Conservation (phyloP, 2,329 filamentous ascomycete genomes). For the Thielaviopsis populi region DNA sequence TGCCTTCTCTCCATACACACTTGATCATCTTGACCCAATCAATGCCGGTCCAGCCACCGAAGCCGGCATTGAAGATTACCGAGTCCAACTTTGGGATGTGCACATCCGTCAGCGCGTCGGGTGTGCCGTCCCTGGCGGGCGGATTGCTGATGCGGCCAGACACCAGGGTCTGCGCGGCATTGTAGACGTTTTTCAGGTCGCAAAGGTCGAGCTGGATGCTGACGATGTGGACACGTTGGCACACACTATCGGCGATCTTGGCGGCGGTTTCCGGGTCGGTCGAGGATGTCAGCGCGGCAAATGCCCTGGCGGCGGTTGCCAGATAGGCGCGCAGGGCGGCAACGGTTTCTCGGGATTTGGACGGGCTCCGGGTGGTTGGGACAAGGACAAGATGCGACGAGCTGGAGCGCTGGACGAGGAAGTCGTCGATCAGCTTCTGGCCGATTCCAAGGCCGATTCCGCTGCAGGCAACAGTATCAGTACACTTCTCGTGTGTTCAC, state of each 20-base stretch:
- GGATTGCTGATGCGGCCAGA: constrained; percentile 33
- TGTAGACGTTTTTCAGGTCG: constrained; percentile 37
- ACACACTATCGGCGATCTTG: constrained; percentile 32
- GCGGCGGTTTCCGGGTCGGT: constrained; percentile 41
- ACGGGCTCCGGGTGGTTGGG: constrained; percentile 61
- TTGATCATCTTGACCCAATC: constrained; percentile 27
- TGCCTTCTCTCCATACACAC: constrained; percentile 40
- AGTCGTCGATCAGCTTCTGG: constrained; percentile 78
- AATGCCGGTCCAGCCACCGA: constrained; percentile 72
- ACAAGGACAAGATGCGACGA: constrained; percentile 61
- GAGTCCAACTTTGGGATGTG: constrained; percentile 58
- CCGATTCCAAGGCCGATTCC: constrained; percentile 76
- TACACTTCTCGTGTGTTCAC: neutral
- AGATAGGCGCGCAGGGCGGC: constrained; percentile 48
- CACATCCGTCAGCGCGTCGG: constrained; percentile 29
- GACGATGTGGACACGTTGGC: constrained; percentile 40
- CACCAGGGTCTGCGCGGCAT: constrained; percentile 33
- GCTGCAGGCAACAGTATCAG: constrained; percentile 32
- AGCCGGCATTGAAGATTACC: constrained; percentile 74
- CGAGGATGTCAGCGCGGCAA: constrained; percentile 32
- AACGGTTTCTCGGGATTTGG: constrained; percentile 62
- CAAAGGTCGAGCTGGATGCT: constrained; percentile 46
- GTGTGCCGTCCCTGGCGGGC: constrained; percentile 23
- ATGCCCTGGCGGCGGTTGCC: constrained; percentile 31
- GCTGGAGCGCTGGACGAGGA: constrained; percentile 53